Evolutionary conservation across 2,329 filamentous ascomycete genomes (phyloP), one percentile per base, ranked within the genome.

Genomic region (Fusarium temperatum): DNA sequence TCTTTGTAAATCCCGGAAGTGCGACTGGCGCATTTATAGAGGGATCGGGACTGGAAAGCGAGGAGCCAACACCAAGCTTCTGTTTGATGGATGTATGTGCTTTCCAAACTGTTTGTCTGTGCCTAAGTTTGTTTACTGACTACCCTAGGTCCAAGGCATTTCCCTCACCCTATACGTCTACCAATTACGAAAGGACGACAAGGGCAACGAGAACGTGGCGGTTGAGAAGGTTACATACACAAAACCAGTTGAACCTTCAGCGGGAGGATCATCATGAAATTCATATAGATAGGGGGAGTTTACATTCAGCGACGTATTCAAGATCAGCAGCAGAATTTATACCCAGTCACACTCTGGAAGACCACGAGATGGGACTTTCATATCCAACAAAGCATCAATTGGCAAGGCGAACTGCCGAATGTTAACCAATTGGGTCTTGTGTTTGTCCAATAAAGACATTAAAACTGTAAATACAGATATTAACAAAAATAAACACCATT

Each of bases 121-220:
- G 2, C 24, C 5, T 42, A 15, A 45, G 15, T 20, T 17, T 32
- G 44, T 15, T 51, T 78, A 55, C 78, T 81, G 50, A 81, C 66
- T 63, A 53, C 58, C 44, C 76, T 77, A 97, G 94, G 94, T 97
- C 41, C 96, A 98, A 89, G 96, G 96, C 38, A 97, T 98, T 81
- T 97, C 97, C 22, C 89, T 98, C 75, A 97, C 97, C 68, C 88
- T 98, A 56, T 98, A 98, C 82, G 96, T 98, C 60, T 98, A 98
- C 81, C 93, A 95, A 82, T 83, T 95, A 79, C 90, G 92, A 81
- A 94, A 92, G 80, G 93, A 94, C 77, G 91, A 89, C 64, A 91
- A 93, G 75, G 93, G 93, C 22, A 89, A 89, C 41, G 93, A 95
- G 82, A 94, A 92, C 68, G 93, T 96, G 51, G 92, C 92, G 22